These are phyloP conservation scores for Penicillium sumatraense DNA, from an alignment of 2,329 filamentous ascomycete genomes.

Conservation along the genomic window DNA sequence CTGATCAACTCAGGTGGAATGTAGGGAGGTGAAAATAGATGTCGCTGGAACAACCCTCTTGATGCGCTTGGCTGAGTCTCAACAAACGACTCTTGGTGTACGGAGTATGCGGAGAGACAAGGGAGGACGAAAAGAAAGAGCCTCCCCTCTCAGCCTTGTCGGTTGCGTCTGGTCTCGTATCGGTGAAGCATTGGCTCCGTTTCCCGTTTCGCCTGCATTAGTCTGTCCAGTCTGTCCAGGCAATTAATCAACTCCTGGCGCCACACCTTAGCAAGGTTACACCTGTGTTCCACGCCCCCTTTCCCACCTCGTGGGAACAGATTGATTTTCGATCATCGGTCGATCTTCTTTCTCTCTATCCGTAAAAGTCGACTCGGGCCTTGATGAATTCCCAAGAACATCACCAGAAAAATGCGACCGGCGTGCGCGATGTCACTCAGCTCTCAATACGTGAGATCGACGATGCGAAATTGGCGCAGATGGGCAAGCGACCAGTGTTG, in stretches of 20 bases:
- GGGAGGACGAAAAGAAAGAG: no score
- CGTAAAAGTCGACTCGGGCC: not conserved
- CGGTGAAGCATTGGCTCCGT: not conserved
- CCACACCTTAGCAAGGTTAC: not conserved
- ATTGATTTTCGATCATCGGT: not conserved
- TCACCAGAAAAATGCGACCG: conserved; percentile 17
- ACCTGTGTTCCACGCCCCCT: not conserved
- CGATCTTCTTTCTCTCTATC: not conserved
- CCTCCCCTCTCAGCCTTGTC: no score
- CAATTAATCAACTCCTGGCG: not conserved
- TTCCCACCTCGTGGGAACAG: not conserved
- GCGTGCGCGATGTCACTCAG: conserved; percentile 16
- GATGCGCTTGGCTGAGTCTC: not conserved
- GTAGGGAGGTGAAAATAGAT: not conserved
- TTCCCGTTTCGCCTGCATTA: not conserved
- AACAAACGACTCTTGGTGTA: not conserved
- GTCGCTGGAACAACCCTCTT: not conserved
- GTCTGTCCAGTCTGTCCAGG: not conserved
- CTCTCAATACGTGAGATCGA: conserved; percentile 35
- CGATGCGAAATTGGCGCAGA: conserved; percentile 51
- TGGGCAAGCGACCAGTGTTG: conserved; percentile 58
- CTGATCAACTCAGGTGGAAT: not conserved
- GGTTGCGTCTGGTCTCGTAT: not conserved
- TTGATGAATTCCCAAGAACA: conserved; percentile 15
- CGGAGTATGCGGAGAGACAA: no score